phyloP scores from a whole-genome alignment of 2,329 filamentous ascomycete genomes.

The Beauveria varroae region DNA sequence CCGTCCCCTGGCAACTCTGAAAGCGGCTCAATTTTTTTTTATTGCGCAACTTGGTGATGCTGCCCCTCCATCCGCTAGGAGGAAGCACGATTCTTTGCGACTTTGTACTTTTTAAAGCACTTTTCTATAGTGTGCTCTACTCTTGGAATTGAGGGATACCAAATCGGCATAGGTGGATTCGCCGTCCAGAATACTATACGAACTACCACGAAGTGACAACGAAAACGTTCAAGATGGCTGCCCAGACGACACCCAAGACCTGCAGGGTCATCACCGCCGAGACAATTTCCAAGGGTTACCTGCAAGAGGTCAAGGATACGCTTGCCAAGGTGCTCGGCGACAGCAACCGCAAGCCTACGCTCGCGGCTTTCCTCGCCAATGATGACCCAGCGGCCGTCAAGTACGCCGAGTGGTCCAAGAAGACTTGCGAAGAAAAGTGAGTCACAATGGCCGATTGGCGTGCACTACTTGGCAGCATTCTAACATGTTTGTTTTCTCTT shows the following conservation, averaged over 20 bases:
- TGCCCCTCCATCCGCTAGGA: constrained; percentile 2
- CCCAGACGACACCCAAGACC: constrained; percentile 37
- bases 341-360: constrained; percentile 53
- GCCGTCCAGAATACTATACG: neutral
- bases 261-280: constrained; percentile 93
- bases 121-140: neutral
- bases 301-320: constrained; percentile 70
- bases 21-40: constrained; percentile 19
- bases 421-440: constrained; percentile 95
- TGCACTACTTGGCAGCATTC: neutral
- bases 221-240: neutral
- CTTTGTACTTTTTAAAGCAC: neutral
- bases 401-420: constrained; percentile 96
- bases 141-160: neutral
- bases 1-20: neutral
- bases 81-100: neutral
- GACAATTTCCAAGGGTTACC: constrained; percentile 74
- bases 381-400: constrained; percentile 82
- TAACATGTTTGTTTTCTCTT: neutral
- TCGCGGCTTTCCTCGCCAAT: constrained; percentile 90
- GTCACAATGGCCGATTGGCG: constrained; percentile 23
- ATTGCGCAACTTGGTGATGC: constrained; percentile 2
- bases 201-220: neutral
- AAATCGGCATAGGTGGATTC: neutral
- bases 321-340: constrained; percentile 61